Base-by-base conservation (phyloP, 2,329 filamentous ascomycete species). In the Tolypocladium tropicale region DNA sequence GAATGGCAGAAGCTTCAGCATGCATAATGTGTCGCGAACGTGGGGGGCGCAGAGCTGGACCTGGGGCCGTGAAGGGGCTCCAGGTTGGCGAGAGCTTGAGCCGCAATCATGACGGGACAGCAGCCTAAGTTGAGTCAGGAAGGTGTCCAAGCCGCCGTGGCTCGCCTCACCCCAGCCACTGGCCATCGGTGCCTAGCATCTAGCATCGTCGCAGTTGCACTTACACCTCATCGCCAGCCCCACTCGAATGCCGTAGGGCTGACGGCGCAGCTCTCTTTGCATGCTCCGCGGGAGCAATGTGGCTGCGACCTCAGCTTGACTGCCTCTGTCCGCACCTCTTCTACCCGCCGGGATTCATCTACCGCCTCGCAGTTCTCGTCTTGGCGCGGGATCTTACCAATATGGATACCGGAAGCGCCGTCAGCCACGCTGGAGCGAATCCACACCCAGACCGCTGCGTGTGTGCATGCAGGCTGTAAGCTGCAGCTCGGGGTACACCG, bases 1-100 rank as follows among this genome's bases (percentile, higher is more conserved):
- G 61, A 62, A 58, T 62, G 61, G 61, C 60, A 62, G 63, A 56
- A 46, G 30, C 53, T 55, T 51, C 39, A 53, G 36, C 23, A 54
- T 50, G 23, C 28, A 14, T 12, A 9, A 12, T 11, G 11, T 14
- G 36, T 18, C 52, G 52, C 25, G 14, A 10, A n/a, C 23, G 23
- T 30, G 46, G 30, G 25, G 6, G n/a, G n/a, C n/a, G n/a, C n/a
- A n/a, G n/a, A n/a, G n/a, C n/a, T n/a, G n/a, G n/a, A n/a, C n/a
- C n/a, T n/a, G n/a, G n/a, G n/a, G n/a, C n/a, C n/a, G n/a, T n/a
- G n/a, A n/a, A n/a, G n/a, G n/a, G n/a, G n/a, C n/a, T n/a, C n/a
- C n/a, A n/a, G n/a, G n/a, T n/a, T n/a, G n/a, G n/a, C n/a, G n/a
- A n/a, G n/a, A n/a, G n/a, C n/a, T n/a, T n/a, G n/a, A n/a, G n/a